Conservation (phyloP, 768 basidiomycete genomes). For the Termitomyces sp. region DNA sequence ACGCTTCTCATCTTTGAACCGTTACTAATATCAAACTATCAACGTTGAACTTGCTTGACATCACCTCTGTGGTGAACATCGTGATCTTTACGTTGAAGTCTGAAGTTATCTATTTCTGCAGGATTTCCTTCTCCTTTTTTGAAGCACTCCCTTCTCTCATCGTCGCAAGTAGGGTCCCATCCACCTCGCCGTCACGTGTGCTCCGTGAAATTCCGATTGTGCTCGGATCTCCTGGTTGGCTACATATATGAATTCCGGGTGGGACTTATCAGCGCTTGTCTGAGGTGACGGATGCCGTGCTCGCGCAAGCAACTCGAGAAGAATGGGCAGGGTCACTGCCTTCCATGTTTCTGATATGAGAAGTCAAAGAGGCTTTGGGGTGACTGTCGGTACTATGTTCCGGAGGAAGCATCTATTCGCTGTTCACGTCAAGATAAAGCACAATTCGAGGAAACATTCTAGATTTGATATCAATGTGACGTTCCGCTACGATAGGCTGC, state of each 20-base stretch:
- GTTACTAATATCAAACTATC: neutral
- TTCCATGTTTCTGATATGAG: neutral
- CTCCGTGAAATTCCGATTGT: neutral
- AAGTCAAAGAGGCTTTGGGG: neutral
- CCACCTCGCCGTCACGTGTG: neutral
- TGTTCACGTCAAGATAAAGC: neutral
- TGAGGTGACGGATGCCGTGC: neutral
- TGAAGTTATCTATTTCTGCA: neutral
- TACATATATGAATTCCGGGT: neutral
- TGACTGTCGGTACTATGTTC: neutral
- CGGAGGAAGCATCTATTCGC: neutral
- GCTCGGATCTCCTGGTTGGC: neutral
- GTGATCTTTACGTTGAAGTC: neutral
- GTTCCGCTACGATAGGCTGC: neutral
- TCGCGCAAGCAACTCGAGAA: neutral
- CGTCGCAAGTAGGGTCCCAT: neutral
- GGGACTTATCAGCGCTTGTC: neutral
- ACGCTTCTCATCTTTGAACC: neutral
- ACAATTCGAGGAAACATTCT: too few species aligned
- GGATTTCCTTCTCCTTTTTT: neutral
- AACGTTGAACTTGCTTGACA: too few species aligned
- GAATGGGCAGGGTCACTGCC: too few species aligned
- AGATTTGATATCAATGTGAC: neutral
- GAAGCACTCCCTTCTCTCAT: neutral
- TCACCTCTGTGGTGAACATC: neutral